Evolutionary conservation across 257 asterid species (phyloP).

Genomic region (Osmanthus fragrans): DNA sequence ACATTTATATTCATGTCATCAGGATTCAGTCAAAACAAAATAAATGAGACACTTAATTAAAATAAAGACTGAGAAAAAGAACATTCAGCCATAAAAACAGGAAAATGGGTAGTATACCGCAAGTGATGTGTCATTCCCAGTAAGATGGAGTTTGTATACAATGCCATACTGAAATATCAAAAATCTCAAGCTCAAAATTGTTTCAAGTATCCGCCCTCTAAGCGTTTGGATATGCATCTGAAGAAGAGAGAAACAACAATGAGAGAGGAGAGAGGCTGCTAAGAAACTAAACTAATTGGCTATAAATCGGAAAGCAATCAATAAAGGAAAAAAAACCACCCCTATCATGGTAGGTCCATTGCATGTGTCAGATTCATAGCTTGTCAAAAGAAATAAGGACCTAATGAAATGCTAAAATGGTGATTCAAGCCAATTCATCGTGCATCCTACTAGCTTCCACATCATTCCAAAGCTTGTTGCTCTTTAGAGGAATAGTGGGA

Average conservation of each 20-base stretch:
- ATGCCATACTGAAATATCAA: constrained; percentile 89
- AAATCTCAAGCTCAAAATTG: constrained; percentile 91
- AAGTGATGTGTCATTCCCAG: constrained; percentile 72
- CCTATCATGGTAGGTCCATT: background rate
- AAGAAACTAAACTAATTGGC: constrained; percentile 1
- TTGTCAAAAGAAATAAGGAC: background rate
- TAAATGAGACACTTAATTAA: background rate
- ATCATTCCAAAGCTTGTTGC: constrained; percentile 2
- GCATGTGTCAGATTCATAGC: background rate
- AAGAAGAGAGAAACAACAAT: constrained; percentile 6
- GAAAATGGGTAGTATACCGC: constrained; percentile 57
- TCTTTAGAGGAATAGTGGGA: background rate
- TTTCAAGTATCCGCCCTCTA: constrained; percentile 96
- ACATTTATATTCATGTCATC: constrained; percentile 8
- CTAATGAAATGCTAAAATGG: background rate
- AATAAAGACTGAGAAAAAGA: background rate
- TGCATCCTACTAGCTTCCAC: background rate
- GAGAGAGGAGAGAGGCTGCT: background rate
- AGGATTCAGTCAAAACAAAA: constrained; percentile 9
- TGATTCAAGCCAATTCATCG: background rate
- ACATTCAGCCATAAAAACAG: background rate
- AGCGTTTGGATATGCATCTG: constrained; percentile 95
- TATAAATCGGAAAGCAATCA: background rate
- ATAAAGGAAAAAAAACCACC: background rate
- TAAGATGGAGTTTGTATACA: constrained; percentile 86